These are phyloP conservation scores for Atkinsonella texensis DNA, from an alignment of 2,329 filamentous ascomycete species.

Conservation along the genomic window DNA sequence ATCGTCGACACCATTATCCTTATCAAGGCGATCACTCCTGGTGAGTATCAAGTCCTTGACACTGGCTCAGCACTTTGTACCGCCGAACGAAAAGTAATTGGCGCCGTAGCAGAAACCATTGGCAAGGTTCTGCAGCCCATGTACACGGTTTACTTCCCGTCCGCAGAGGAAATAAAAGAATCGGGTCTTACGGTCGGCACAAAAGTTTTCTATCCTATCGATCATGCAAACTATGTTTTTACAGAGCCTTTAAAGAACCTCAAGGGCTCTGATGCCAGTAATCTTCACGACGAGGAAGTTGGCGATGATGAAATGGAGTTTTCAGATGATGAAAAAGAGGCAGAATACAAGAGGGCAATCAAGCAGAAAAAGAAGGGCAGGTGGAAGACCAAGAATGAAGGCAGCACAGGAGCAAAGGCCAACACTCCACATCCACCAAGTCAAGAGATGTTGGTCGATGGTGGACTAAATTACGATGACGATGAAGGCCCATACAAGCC, in stretches of 20 bases:
- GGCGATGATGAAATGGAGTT: slow-evolving; percentile 83
- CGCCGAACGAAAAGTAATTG: slow-evolving; percentile 62
- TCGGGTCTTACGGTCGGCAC: slow-evolving; percentile 56
- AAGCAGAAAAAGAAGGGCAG: slow-evolving; percentile 54
- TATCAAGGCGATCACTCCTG: slow-evolving; percentile 65
- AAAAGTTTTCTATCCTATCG: slow-evolving; percentile 66
- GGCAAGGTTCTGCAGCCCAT: slow-evolving; percentile 76
- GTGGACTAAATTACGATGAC: slow-evolving; percentile 54
- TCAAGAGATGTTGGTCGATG: slow-evolving; percentile 25
- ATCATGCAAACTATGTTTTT: slow-evolving; percentile 74
- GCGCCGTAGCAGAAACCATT: slow-evolving; percentile 72
- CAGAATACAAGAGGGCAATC: slow-evolving; percentile 58
- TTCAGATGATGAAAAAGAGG: slow-evolving; percentile 91
- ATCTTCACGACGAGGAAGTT: slow-evolving; percentile 87
- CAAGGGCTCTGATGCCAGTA: slow-evolving; percentile 90
- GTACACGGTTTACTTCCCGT: slow-evolving; percentile 71
- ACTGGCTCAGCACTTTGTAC: slow-evolving; percentile 73
- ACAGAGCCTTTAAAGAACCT: slow-evolving; percentile 66
- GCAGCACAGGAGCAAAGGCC: slow-evolving; percentile 21
- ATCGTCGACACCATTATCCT: slow-evolving; percentile 70
- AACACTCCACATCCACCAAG: slow-evolving; percentile 28
- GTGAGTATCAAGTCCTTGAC: slow-evolving; percentile 77
- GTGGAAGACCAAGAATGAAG: slow-evolving; percentile 30
- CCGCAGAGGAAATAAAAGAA: slow-evolving; percentile 53
- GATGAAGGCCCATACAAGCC: slow-evolving; percentile 62